These are phyloP conservation scores for Raffaelea ambrosiae DNA, from an alignment of 2,329 filamentous ascomycete species.

Conservation along the genomic window DNA sequence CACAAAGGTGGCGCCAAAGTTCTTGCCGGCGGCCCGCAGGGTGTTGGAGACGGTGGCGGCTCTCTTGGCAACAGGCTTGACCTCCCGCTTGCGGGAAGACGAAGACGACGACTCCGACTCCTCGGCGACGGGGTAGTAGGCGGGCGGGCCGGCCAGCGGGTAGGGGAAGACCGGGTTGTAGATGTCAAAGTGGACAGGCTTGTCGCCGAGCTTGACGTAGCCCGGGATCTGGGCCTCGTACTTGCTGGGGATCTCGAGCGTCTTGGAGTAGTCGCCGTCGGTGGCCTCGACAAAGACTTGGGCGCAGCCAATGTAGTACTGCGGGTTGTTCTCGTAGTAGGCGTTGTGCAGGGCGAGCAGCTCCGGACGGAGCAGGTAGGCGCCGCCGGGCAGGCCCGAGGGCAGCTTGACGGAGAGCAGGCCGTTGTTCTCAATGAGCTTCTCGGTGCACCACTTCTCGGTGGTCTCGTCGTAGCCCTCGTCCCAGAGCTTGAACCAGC, in stretches of 20 bases:
- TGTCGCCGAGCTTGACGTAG: slow-evolving; percentile 45
- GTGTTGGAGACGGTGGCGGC: background rate
- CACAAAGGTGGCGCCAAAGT: slow-evolving; percentile 34
- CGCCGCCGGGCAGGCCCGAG: slow-evolving; percentile 49
- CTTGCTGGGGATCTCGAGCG: slow-evolving; percentile 34
- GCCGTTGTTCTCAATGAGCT: slow-evolving; percentile 56
- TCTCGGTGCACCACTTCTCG: slow-evolving; percentile 61
- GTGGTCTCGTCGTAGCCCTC: slow-evolving; percentile 51
- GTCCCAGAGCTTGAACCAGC: slow-evolving; percentile 74
- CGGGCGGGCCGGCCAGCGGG: slow-evolving; percentile 46
- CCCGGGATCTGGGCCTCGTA: slow-evolving; percentile 58
- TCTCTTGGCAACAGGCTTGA: background rate
- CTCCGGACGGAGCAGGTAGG: slow-evolving; percentile 66
- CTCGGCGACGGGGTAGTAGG: slow-evolving; percentile 34
- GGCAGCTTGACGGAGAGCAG: slow-evolving; percentile 56
- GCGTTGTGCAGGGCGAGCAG: slow-evolving; percentile 60
- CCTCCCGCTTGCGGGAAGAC: background rate
- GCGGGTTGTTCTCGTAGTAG: slow-evolving; percentile 44
- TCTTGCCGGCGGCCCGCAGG: slow-evolving; percentile 20
- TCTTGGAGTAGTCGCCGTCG: background rate
- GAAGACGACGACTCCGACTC: background rate
- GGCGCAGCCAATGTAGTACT: slow-evolving; percentile 66
- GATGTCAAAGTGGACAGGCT: slow-evolving; percentile 56
- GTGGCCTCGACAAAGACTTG: slow-evolving; percentile 54
- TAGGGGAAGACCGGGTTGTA: slow-evolving; percentile 42